Evolutionary conservation across 2,329 filamentous ascomycete species (phyloP), one percentile per base, ranked within the genome.

Genomic region (Aspergillus pseudotamarii): DNA sequence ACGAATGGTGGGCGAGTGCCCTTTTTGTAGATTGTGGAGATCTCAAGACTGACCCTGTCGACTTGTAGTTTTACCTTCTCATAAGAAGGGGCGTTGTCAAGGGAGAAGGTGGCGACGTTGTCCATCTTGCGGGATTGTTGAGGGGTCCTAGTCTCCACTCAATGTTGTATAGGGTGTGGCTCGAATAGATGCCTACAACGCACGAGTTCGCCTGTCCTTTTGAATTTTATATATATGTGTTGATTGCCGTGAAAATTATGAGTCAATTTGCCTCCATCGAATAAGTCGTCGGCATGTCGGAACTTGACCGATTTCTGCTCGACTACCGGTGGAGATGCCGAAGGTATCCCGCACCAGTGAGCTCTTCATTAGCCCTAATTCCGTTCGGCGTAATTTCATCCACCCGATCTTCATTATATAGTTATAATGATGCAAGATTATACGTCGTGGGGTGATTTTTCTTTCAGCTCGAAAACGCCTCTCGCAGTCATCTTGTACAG

Each of bases 11-110:
- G n/a, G 8, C 30, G 60, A 12, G 36, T 61, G 34, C 57, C 58
- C 28, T 64, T 69, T 28, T 58, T 66, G 41, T 72, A 65, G 57
- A 72, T 65, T 36, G 66, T 69, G 32, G 68, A 63, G 34, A 57
- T 70, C 61, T 62, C 57, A 45, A 71, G 63, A 36, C 61, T 64
- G 3, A 71, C 65, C 10, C 62, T 68, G 14, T 69, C n/a, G 8
- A 71, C 68, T 57, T 64, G 54, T 9, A 71, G 64, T 2, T 34
- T 6, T 8, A 36, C 51, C 51, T 54, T 54, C 32, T 54, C 51
- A 30, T 54, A 54, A 10, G 51, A 54, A 34, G 51, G 51, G 19
- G 51, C 30, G 6, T 23, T 54, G 10, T 36, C 51, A 6, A 23
- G 16, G 1, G 51, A 54, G 28, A 54, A 54, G 28, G 51, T 23